Evolutionary conservation across 345 rosid genomes (phyloP).

Genomic region (Camelina hispida): DNA sequence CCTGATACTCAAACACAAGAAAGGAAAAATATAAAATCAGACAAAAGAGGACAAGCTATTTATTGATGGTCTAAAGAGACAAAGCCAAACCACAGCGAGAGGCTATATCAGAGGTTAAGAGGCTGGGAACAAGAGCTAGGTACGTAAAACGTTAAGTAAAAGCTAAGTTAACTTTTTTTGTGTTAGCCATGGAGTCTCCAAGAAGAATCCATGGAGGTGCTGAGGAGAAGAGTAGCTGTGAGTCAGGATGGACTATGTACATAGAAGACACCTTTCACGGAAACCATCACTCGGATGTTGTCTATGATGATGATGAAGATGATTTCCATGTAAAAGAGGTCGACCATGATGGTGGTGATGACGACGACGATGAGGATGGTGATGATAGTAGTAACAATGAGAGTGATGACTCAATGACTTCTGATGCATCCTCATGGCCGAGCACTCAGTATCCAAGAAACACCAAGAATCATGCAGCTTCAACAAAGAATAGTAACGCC

Average conservation of each 20-base stretch:
- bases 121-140: conserved; percentile 23
- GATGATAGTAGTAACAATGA: conserved; percentile 38
- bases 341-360: conserved; percentile 17
- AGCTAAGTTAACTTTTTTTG: conserved; percentile 11
- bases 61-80: conserved; percentile 38
- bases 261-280: conserved; percentile 55
- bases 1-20: conserved; percentile 34
- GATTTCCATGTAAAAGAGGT: conserved; percentile 20
- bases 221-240: conserved; percentile 57
- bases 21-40: conserved; percentile 24
- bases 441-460: conserved; percentile 47
- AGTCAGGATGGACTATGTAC: conserved; percentile 76
- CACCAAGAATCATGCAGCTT: conserved; percentile 43
- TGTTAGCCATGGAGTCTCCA: conserved; percentile 58
- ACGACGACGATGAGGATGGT: conserved; percentile 22
- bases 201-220: conserved; percentile 41
- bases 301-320: conserved; percentile 23
- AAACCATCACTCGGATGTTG: conserved; percentile 39
- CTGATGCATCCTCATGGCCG: conserved; percentile 82
- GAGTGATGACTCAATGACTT: conserved; percentile 79
- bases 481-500: conserved; percentile 39
- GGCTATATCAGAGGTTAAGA: conserved; percentile 36
- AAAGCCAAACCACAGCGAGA: conserved; percentile 35
- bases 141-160: conserved; percentile 20
- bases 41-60: conserved; percentile 36